Evolutionary conservation across 2,329 filamentous ascomycete species (phyloP).

Genomic region (Botrytis byssoidea): DNA sequence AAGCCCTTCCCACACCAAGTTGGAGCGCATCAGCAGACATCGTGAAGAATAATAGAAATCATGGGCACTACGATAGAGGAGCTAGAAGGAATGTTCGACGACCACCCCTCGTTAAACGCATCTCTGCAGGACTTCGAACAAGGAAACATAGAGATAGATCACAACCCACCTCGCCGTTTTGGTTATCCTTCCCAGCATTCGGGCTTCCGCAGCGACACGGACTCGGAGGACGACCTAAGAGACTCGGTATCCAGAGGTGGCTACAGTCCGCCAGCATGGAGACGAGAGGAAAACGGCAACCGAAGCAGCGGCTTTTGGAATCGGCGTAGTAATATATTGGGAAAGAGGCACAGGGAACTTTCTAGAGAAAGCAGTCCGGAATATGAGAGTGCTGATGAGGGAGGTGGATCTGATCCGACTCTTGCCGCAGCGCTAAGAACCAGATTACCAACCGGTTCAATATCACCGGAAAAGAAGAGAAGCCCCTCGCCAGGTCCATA

Average conservation of each 20-base stretch:
- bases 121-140: conserved; percentile 63
- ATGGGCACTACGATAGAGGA: conserved; percentile 43
- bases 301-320: conserved; percentile 46
- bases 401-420: conserved; percentile 41
- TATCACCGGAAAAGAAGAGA: conserved; percentile 56
- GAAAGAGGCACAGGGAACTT: conserved; percentile 48
- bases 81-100: conserved; percentile 51
- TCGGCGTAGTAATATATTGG: conserved; percentile 52
- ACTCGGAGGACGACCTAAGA: conserved; percentile 38
- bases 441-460: conserved; percentile 49
- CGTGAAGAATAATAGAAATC: conserved; percentile 17
- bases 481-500: conserved; percentile 53
- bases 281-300: conserved; percentile 46
- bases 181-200: conserved; percentile 59
- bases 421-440: conserved; percentile 34
- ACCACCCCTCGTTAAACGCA: conserved; percentile 58
- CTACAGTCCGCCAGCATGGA: conserved; percentile 66
- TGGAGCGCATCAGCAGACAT: conserved; percentile 10
- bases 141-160: conserved; percentile 42
- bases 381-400: conserved; percentile 56
- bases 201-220: conserved; percentile 56
- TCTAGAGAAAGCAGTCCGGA: conserved; percentile 59
- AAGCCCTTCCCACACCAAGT: conserved; percentile 29
- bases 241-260: conserved; percentile 50
- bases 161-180: conserved; percentile 45